Base-by-base conservation (phyloP, 352 stramenopile species). In the Phytophthora quininea region DNA sequence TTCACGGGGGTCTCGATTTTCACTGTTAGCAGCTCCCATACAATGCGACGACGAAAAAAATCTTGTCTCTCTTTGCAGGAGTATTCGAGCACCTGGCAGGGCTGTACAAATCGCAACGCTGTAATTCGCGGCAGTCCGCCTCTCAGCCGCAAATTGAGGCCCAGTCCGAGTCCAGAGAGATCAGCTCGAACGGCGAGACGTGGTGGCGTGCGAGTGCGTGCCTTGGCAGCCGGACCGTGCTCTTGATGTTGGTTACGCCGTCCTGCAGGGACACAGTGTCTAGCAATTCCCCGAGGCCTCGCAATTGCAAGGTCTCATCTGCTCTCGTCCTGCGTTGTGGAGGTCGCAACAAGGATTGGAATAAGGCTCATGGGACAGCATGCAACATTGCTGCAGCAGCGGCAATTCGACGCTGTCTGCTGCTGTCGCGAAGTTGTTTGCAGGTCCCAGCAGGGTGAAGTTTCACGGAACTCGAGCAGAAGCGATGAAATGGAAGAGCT, bases 151-250 rank as follows among this genome's bases (percentile, higher is more conserved):
- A 15, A 38, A 19, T 19, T 43, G 42, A 53, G 46, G 24, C 37
- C 19, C 19, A 24, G 19, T 24, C 19, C 19, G 19, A 24, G 62
- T 61, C 64, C 58, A 76, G 63, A 73, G 47, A 67, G 54, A 69
- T 76, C 50, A 59, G 64, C 58, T 66, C 53, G 55, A 64, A 71
- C 57, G 63, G 60, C 62, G 56, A 69, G 58, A 74, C 59, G 38
- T 71, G 64, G 59, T 77, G 69, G 69, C 69, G 69, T 76, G 69
- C 69, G 58, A 47, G 57, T 73, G 56, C 68, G 63, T 76, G 68
- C 58, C 43, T 27, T 54, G 54, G 58, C 68, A 76, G 62, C 62
- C 68, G 67, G 56, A 14, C 54, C 29, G 38, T 43, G 11, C 33
- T 10, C 14, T 58, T 58, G 50, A 67, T 62, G 30, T 29, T 61